Evolutionary conservation across 257 asterid genomes (phyloP).

Genomic region (Ligustrum vulgare): DNA sequence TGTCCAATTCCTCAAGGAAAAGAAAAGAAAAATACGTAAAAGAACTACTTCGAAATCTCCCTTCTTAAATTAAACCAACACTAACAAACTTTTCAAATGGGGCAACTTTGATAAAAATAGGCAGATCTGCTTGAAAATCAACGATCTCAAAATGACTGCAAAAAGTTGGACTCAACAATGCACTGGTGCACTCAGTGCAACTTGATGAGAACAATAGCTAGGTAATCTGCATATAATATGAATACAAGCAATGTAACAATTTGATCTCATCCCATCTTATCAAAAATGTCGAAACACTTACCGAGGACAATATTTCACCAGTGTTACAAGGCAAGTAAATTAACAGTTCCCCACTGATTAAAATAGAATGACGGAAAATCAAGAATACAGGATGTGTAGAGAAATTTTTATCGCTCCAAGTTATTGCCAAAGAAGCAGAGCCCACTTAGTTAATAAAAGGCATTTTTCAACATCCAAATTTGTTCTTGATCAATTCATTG

Average conservation of each 20-base stretch:
- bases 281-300: not conserved
- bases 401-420: not conserved
- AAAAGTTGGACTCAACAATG: not conserved
- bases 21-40: not conserved
- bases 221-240: not conserved
- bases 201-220: not conserved
- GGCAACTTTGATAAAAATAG: conserved; percentile 1
- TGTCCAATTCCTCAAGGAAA: not conserved
- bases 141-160: conserved; percentile 11
- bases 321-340: conserved; percentile 3
- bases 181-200: not conserved
- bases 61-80: conserved; percentile 1
- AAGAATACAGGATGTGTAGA: not conserved
- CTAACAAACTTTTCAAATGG: conserved; percentile 8
- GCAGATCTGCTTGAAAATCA: not conserved
- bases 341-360: not conserved
- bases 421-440: not conserved
- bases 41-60: not conserved
- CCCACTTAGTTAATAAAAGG: not conserved
- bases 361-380: not conserved
- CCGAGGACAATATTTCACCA: not conserved
- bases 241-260: not conserved
- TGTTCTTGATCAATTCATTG: conserved; percentile 11
- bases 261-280: not conserved
- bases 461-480: not conserved